Conservation (phyloP, 176 grass and related monocot species). For the Oryza longistaminata region DNA sequence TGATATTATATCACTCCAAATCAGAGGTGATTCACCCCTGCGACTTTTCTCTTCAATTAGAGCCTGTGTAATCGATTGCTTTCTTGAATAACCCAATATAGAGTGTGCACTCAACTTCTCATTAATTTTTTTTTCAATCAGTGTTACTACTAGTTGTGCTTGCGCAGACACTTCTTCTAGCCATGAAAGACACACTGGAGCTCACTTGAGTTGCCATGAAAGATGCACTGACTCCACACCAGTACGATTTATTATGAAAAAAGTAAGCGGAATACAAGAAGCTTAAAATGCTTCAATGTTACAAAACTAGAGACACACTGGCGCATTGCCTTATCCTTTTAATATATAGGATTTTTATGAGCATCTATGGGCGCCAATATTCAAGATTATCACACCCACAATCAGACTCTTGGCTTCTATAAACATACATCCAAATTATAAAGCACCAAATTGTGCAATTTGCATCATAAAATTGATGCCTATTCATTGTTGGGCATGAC, state of each 20-base stretch:
- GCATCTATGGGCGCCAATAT: slow-evolving; percentile 3
- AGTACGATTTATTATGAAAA: neutral
- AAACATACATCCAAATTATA: neutral
- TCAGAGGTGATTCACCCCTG: neutral
- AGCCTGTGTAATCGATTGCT: neutral
- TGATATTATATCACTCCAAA: slow-evolving; percentile 21
- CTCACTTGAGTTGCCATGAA: neutral
- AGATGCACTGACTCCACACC: neutral
- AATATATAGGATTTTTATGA: neutral
- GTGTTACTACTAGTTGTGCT: neutral
- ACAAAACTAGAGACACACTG: neutral
- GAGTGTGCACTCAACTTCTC: neutral
- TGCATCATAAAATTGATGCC: neutral
- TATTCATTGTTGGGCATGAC: slow-evolving; percentile 23
- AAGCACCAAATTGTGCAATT: neutral
- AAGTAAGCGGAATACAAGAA: slow-evolving; percentile 18
- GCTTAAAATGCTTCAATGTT: slow-evolving; percentile 12
- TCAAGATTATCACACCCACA: neutral
- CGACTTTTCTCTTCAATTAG: neutral
- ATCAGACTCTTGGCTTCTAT: neutral
- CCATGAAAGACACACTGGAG: neutral
- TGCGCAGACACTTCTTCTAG: neutral
- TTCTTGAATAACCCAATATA: neutral
- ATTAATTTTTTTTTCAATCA: neutral
- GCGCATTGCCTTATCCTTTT: neutral